These are phyloP conservation scores for Odontarrhena argentea DNA, from an alignment of 345 rosid genomes.

Conservation along the genomic window DNA sequence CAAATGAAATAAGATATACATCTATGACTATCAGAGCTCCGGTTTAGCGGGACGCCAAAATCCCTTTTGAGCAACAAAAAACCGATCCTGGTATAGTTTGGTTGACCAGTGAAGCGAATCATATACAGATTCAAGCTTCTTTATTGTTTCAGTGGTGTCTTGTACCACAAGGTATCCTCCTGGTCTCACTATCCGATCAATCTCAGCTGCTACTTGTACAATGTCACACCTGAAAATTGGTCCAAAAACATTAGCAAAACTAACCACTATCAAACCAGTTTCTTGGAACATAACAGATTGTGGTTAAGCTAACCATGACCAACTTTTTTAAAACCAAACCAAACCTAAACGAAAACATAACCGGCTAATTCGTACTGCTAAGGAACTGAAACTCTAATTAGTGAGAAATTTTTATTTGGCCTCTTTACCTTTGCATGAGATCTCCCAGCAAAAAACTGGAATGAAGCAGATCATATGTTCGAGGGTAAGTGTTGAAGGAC, in stretches of 20 bases:
- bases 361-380: constrained; percentile 2
- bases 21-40: constrained; percentile 30
- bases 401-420: background rate
- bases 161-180: constrained; percentile 79
- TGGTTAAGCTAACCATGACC: background rate
- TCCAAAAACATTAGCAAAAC: background rate
- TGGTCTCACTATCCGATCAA: constrained; percentile 81
- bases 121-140: constrained; percentile 56
- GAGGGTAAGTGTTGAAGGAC: constrained; percentile 79
- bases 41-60: constrained; percentile 70
- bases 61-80: constrained; percentile 70
- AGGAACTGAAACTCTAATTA: background rate
- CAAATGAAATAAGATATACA: constrained; percentile 12
- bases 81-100: constrained; percentile 57
- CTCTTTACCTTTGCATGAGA: constrained; percentile 35
- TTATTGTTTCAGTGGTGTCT: constrained; percentile 59
- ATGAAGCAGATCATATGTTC: constrained; percentile 84
- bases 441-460: constrained; percentile 65
- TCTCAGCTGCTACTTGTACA: constrained; percentile 59
- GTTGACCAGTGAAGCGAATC: constrained; percentile 73
- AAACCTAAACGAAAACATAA: background rate
- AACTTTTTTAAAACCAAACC: background rate
- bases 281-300: background rate
- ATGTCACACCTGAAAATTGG: constrained; percentile 58
- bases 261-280: background rate